A percentile compares a stretch with the other conserved stretches of the same genome.
Evolutionary conservation across 306 rosid species (phyloP).

Genomic region (Cicer bijugum): DNA sequence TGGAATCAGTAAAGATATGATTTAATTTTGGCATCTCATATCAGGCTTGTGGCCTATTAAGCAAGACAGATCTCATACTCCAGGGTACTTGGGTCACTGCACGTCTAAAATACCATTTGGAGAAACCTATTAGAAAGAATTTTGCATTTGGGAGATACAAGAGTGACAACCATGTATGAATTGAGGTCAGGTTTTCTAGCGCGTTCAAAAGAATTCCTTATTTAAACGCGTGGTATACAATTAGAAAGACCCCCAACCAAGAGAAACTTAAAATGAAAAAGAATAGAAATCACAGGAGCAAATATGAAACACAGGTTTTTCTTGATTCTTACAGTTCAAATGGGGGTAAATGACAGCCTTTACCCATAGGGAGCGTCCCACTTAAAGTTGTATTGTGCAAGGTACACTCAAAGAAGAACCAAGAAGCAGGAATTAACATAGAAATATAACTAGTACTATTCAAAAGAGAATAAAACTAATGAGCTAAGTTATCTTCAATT

Average conservation of each 20-base stretch:
- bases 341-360: background rate
- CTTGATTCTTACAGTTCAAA: background rate
- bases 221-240: background rate
- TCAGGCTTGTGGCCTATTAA: background rate
- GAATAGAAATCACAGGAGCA: background rate
- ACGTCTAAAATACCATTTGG: background rate
- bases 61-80: background rate
- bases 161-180: conserved; percentile 1
- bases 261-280: background rate
- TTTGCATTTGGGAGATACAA: background rate
- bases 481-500: too few species aligned
- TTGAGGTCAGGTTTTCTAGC: background rate
- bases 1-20: background rate
- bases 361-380: background rate
- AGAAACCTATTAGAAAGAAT: background rate
- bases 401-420: too few species aligned
- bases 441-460: too few species aligned
- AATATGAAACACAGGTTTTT: background rate
- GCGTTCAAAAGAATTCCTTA: background rate
- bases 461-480: too few species aligned
- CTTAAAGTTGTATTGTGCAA: too few species aligned
- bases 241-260: background rate
- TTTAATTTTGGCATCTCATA: conserved; percentile 20
- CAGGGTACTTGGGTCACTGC: background rate
- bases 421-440: too few species aligned